Evolutionary conservation across 1,284 basidiomycete genomes (phyloP).

Genomic region (Megacollybia platyphylla): DNA sequence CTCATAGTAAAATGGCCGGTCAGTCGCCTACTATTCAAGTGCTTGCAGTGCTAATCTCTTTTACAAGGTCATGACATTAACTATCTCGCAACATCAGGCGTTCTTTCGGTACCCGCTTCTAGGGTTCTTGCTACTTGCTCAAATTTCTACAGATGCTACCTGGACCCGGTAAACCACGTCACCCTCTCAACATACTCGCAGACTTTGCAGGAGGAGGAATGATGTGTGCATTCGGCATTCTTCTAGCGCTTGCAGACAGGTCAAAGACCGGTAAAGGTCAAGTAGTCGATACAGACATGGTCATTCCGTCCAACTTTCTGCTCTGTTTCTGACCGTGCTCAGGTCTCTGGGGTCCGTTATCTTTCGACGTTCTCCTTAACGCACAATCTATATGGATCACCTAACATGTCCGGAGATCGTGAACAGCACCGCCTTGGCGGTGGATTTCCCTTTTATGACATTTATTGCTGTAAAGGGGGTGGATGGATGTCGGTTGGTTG

Average conservation of each 20-base stretch:
- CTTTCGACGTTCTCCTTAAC: conserved; percentile 61
- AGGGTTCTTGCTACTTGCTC: background rate
- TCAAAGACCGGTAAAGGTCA: conserved; percentile 54
- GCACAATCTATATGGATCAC: conserved; percentile 23
- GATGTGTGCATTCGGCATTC: conserved; percentile 61
- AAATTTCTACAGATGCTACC: conserved; percentile 46
- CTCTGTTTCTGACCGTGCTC: background rate
- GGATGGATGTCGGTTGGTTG: conserved; percentile 70
- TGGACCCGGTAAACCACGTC: conserved; percentile 52
- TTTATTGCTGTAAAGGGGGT: conserved; percentile 65
- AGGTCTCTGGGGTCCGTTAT: conserved; percentile 76
- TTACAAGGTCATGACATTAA: conserved; percentile 70
- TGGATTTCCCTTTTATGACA: conserved; percentile 68
- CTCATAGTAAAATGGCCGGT: conserved; percentile 62
- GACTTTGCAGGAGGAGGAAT: conserved; percentile 79
- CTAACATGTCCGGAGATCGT: conserved; percentile 30
- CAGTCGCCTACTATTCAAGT: conserved; percentile 7
- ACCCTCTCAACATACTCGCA: conserved; percentile 67
- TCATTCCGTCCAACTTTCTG: conserved; percentile 13
- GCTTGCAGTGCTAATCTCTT: background rate
- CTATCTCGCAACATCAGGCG: conserved; percentile 74
- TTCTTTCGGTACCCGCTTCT: conserved; percentile 44
- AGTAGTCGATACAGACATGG: conserved; percentile 73
- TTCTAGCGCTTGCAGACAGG: conserved; percentile 66
- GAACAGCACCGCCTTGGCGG: conserved; percentile 63